Conservation (phyloP, 192 early-diverging fungal genomes). For the Umbelopsis sp. region DNA sequence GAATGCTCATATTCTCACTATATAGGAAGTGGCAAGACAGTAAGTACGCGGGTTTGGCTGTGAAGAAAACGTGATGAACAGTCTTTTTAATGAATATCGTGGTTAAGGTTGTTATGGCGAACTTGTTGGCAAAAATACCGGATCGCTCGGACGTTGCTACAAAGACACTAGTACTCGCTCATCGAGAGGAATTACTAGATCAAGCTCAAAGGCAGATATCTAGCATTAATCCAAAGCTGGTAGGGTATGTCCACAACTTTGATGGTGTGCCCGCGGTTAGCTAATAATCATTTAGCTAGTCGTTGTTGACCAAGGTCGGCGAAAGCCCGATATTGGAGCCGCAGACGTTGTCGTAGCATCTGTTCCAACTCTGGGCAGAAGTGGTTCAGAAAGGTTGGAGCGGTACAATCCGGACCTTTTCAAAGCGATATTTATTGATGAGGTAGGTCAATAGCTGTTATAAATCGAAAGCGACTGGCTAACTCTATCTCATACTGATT, state of each 20-base stretch:
- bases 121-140: slow-evolving; percentile 75
- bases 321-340: slow-evolving; percentile 53
- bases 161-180: slow-evolving; percentile 85
- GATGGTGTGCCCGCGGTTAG: not conserved
- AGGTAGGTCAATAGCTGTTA: slow-evolving; percentile 43
- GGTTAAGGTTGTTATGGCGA: slow-evolving; percentile 74
- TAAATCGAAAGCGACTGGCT: no score
- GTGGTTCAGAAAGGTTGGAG: slow-evolving; percentile 47
- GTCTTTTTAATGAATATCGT: not conserved
- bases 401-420: slow-evolving; percentile 75
- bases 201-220: slow-evolving; percentile 79
- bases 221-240: slow-evolving; percentile 59
- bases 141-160: slow-evolving; percentile 61
- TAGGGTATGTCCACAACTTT: slow-evolving; percentile 23
- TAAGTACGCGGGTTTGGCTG: slow-evolving; percentile 31
- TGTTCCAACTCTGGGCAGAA: slow-evolving; percentile 72
- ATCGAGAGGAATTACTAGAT: slow-evolving; percentile 83
- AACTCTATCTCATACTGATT: not conserved
- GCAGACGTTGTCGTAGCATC: slow-evolving; percentile 80
- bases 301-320: slow-evolving; percentile 67
- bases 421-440: slow-evolving; percentile 91
- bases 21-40: slow-evolving; percentile 88
- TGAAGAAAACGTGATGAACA: not conserved
- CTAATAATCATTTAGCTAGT: slow-evolving; percentile 43
- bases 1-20: not conserved